These are phyloP conservation scores for Pseudotsuga menziesii DNA, from an alignment of 75 land plant species.

Conservation along the genomic window DNA sequence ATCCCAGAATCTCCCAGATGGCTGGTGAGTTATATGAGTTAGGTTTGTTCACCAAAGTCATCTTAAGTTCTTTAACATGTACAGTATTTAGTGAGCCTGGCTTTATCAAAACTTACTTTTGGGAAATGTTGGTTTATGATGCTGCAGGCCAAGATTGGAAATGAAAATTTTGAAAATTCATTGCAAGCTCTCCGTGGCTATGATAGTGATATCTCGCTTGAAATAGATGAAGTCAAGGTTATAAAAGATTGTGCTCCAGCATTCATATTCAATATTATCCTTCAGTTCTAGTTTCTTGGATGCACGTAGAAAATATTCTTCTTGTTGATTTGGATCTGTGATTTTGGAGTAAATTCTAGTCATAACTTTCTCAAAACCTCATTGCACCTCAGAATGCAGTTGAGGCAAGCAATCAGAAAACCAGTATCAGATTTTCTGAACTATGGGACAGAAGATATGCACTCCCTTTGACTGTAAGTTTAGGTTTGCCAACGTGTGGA, in stretches of 20 bases:
- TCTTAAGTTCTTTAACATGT: background rate
- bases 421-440: conserved; percentile 10
- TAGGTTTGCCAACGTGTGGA: background rate
- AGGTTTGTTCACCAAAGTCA: background rate
- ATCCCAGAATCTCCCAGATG: conserved; percentile 93
- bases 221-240: conserved; percentile 34
- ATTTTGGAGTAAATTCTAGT: background rate
- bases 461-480: conserved; percentile 14
- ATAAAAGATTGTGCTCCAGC: too few relatives aligned
- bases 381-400: conserved; percentile 6
- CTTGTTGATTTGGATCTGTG: background rate
- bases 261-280: background rate
- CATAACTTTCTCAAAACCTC: background rate
- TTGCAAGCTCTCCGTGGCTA: conserved; percentile 39
- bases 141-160: conserved; percentile 32
- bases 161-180: conserved; percentile 13
- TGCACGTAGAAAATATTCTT: background rate
- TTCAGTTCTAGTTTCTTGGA: background rate
- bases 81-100: background rate
- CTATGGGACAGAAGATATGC: conserved; percentile 10
- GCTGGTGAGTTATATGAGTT: conserved; percentile 52
- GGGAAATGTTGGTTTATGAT: conserved; percentile 5
- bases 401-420: conserved; percentile 2
- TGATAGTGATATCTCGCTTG: conserved; percentile 27
- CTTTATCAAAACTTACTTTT: background rate